These are phyloP conservation scores for Catenaria anguillulae DNA, from an alignment of 371 early-diverging fungal genomes.

Conservation along the genomic window DNA sequence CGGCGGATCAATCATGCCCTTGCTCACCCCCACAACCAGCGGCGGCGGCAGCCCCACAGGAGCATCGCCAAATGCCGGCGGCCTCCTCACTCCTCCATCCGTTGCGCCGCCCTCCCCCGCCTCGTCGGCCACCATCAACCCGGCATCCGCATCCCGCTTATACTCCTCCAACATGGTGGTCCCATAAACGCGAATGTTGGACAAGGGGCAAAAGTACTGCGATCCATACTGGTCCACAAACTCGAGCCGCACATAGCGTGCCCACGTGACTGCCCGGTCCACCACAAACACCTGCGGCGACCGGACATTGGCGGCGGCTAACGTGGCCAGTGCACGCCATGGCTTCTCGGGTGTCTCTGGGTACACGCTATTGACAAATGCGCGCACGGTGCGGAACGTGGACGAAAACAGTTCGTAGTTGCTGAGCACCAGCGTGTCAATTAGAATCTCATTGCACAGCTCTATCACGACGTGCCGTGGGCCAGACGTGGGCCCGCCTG, in stretches of 20 bases:
- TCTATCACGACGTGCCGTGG: constrained; percentile 62
- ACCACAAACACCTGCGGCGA: constrained; percentile 57
- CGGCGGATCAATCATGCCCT: too few relatives aligned
- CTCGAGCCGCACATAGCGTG: constrained; percentile 74
- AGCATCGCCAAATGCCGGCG: too few relatives aligned
- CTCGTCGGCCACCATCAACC: not conserved
- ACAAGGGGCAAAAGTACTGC: constrained; percentile 89
- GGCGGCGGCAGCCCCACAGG: too few relatives aligned
- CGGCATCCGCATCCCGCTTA: constrained; percentile 34
- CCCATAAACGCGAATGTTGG: constrained; percentile 73
- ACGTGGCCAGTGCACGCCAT: constrained; percentile 65
- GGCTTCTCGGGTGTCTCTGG: constrained; percentile 58
- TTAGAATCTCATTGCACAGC: constrained; percentile 81
- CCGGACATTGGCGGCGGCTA: constrained; percentile 71
- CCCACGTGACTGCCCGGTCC: constrained; percentile 50
- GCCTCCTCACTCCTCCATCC: too few relatives aligned
- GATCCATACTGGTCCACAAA: constrained; percentile 75
- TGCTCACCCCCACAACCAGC: too few relatives aligned
- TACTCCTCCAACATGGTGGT: constrained; percentile 80
- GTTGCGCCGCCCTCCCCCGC: not conserved
- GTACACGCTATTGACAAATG: constrained; percentile 62
- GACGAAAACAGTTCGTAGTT: constrained; percentile 94
- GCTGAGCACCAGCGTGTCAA: constrained; percentile 76
- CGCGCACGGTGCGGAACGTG: constrained; percentile 70
- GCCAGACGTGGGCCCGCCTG: not conserved